Evolutionary conservation across 2,329 filamentous ascomycete genomes (phyloP).

Genomic region (Scedosporium boydii): DNA sequence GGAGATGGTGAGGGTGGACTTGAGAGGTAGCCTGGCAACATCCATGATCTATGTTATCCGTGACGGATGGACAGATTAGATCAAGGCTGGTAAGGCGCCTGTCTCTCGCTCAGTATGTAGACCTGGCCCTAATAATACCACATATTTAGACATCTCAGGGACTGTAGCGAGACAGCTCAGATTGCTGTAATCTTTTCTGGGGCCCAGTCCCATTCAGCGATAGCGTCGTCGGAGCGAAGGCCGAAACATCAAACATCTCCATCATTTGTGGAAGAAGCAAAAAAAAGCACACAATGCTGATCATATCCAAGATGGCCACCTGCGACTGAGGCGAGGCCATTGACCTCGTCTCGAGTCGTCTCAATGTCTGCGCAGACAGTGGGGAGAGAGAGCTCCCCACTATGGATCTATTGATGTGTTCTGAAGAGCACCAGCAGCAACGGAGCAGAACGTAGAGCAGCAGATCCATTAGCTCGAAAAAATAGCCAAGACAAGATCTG

Average conservation of each 20-base stretch:
- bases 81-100: neutral
- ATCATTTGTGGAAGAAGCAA: neutral
- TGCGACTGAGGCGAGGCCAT: neutral
- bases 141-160: neutral
- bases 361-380: neutral
- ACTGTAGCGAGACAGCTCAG: neutral
- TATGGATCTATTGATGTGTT: neutral
- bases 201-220: neutral
- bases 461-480: neutral
- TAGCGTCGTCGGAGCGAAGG: neutral
- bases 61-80: neutral
- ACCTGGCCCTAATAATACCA: neutral
- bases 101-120: neutral
- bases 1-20: neutral
- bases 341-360: neutral
- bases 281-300: neutral
- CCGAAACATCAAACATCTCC: neutral
- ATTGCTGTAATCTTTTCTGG: neutral
- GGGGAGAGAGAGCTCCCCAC: neutral
- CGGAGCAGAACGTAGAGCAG: neutral
- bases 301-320: neutral
- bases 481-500: neutral
- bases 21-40: neutral
- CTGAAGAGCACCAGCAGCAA: neutral
- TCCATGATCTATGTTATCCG: neutral